Percentiles rank a stretch among this genome's conserved stretches.
phyloP scores from a whole-genome alignment of 2,329 filamentous ascomycete genomes.

The Magnaporthiopsis incrustans region DNA sequence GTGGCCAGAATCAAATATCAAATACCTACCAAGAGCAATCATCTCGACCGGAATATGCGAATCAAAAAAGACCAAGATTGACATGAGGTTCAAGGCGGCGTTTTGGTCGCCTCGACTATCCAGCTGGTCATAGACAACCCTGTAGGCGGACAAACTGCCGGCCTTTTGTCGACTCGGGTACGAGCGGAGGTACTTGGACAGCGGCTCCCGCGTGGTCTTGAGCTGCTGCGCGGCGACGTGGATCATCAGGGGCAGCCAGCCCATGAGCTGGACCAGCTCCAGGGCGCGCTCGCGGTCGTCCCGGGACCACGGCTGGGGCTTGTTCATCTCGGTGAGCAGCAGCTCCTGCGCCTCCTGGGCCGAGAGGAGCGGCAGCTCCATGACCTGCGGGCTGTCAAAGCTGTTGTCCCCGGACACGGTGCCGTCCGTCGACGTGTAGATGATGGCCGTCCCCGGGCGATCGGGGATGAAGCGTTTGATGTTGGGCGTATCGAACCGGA shows the following conservation, averaged over 20 bases:
- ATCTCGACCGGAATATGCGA: slow-evolving; percentile 60
- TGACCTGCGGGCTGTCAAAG: slow-evolving; percentile 50
- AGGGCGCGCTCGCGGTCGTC: slow-evolving; percentile 49
- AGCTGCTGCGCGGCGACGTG: slow-evolving; percentile 57
- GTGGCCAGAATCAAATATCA: background rate
- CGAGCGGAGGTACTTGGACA: slow-evolving; percentile 52
- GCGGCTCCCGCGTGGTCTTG: slow-evolving; percentile 50
- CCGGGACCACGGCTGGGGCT: slow-evolving; percentile 42
- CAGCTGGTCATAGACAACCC: slow-evolving; percentile 40
- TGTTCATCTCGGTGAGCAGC: slow-evolving; percentile 54
- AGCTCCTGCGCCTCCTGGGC: slow-evolving; percentile 51
- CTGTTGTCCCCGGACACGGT: slow-evolving; percentile 45
- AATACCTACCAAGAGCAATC: slow-evolving; percentile 46
- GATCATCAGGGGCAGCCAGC: slow-evolving; percentile 58
- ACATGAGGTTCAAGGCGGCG: slow-evolving; percentile 57
- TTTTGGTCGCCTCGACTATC: slow-evolving; percentile 31
- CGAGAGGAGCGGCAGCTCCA: slow-evolving; percentile 47
- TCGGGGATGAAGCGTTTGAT: slow-evolving; percentile 58
- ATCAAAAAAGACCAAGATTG: slow-evolving; percentile 56
- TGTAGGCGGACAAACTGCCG: slow-evolving; percentile 38
- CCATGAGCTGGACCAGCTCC: slow-evolving; percentile 57
- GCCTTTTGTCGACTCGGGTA: slow-evolving; percentile 49
- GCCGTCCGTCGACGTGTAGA: slow-evolving; percentile 60
- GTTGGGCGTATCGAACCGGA: slow-evolving; percentile 50
- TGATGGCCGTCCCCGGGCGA: slow-evolving; percentile 52